Conservation (phyloP, 2,329 filamentous ascomycete species). For the Aspergillus hortae region DNA sequence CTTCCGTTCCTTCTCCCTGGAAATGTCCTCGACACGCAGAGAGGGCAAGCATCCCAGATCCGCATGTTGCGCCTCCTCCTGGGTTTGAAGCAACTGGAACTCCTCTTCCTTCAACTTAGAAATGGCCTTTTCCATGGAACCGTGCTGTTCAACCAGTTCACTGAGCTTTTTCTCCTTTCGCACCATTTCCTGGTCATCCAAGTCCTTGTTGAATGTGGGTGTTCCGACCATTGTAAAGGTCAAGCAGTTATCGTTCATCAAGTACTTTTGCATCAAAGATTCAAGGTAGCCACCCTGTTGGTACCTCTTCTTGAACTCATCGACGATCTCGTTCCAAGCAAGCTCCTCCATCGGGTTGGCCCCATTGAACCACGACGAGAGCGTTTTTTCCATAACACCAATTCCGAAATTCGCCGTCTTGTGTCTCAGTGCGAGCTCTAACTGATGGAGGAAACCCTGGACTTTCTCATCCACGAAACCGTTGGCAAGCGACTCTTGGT, state of each 20-base stretch:
- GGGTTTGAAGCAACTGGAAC: slow-evolving; percentile 72
- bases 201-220: slow-evolving; percentile 66
- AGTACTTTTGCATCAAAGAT: slow-evolving; percentile 79
- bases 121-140: slow-evolving; percentile 68
- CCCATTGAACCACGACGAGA: slow-evolving; percentile 93
- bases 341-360: slow-evolving; percentile 87
- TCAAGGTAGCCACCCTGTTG: slow-evolving; percentile 78
- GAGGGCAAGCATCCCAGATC: slow-evolving; percentile 86
- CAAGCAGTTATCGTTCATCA: slow-evolving; percentile 80
- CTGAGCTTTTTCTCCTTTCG: slow-evolving; percentile 72
- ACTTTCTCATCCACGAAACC: slow-evolving; percentile 90
- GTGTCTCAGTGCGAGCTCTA: slow-evolving; percentile 90
- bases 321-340: slow-evolving; percentile 85
- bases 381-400: slow-evolving; percentile 80
- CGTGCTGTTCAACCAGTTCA: slow-evolving; percentile 64
- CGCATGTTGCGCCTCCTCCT: slow-evolving; percentile 78
- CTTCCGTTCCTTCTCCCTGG: slow-evolving; percentile 71
- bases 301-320: slow-evolving; percentile 74
- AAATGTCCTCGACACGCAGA: slow-evolving; percentile 84
- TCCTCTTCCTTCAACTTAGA: slow-evolving; percentile 73
- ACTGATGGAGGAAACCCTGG: slow-evolving; percentile 86
- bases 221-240: slow-evolving; percentile 94
- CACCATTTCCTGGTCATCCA: slow-evolving; percentile 72
- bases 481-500: slow-evolving; percentile 65
- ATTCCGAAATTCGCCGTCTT: slow-evolving; percentile 96